A percentile compares a stretch with the other conserved stretches of the same genome.
Evolutionary conservation across 2,329 filamentous ascomycete genomes (phyloP).

Genomic region (Balansia obtecta): DNA sequence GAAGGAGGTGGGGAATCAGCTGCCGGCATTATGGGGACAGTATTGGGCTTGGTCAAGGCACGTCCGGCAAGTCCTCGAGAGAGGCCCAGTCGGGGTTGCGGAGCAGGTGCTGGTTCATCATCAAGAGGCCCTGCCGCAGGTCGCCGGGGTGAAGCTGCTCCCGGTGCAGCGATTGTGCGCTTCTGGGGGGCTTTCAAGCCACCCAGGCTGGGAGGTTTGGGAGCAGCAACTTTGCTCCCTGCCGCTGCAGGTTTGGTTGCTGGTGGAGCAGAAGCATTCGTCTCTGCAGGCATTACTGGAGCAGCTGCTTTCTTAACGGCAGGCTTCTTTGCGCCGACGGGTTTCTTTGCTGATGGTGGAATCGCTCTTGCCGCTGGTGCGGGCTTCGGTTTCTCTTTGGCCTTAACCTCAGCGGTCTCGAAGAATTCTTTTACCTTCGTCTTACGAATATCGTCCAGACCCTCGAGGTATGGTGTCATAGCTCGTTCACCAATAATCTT

Average conservation of each 20-base stretch:
- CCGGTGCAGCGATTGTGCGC: constrained; percentile 35
- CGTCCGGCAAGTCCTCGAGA: constrained; percentile 75
- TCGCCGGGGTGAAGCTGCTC: constrained; percentile 41
- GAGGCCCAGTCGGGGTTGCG: constrained; percentile 50
- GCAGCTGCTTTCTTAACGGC: constrained; percentile 33
- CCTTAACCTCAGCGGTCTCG: constrained; percentile 43
- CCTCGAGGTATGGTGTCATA: constrained; percentile 87
- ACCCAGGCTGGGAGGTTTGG: constrained; percentile 39
- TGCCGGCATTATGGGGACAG: constrained; percentile 35
- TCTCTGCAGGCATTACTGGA: constrained; percentile 30
- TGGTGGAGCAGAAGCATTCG: constrained; percentile 44
- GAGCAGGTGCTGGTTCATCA: constrained; percentile 47
- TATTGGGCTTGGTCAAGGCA: constrained; percentile 64
- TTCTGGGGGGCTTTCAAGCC: constrained; percentile 50
- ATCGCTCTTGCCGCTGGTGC: constrained; percentile 46
- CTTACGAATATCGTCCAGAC: constrained; percentile 90
- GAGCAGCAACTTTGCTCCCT: constrained; percentile 41
- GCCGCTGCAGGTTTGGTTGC: constrained; percentile 36
- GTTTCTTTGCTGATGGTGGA: constrained; percentile 34
- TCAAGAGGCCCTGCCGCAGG: constrained; percentile 37
- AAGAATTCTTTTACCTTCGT: constrained; percentile 90
- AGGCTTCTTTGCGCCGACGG: constrained; percentile 29
- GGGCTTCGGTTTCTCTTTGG: constrained; percentile 66
- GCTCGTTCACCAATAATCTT: constrained; percentile 95
- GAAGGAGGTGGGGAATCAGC: constrained; percentile 45